These are phyloP conservation scores for Coemansia sp. DNA, from an alignment of 192 early-diverging fungal genomes.

Conservation along the genomic window DNA sequence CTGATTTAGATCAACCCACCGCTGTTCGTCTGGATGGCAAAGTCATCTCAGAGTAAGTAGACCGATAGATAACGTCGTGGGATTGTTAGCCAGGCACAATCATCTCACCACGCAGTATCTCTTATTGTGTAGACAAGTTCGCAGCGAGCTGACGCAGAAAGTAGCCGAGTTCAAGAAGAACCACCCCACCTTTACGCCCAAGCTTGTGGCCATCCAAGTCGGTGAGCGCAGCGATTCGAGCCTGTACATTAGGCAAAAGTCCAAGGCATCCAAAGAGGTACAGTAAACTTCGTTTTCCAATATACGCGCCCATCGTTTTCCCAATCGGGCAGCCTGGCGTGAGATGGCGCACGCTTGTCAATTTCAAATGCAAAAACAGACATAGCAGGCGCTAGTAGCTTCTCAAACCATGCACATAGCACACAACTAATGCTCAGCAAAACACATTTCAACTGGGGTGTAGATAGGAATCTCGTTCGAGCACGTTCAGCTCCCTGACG, in stretches of 20 bases:
- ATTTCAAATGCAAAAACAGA: no score
- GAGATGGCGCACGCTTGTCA: background rate
- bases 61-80: background rate
- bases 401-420: background rate
- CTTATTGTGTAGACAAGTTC: constrained; percentile 53
- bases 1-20: constrained; percentile 12
- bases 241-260: constrained; percentile 91
- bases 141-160: constrained; percentile 65
- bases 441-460: background rate
- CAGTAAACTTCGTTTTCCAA: background rate
- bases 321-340: background rate
- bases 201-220: constrained; percentile 88
- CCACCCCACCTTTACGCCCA: constrained; percentile 75
- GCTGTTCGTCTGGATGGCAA: constrained; percentile 35
- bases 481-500: constrained; percentile 63
- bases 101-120: background rate
- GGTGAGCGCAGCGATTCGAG: constrained; percentile 92
- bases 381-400: no score
- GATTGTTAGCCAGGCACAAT: background rate
- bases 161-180: constrained; percentile 63
- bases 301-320: background rate
- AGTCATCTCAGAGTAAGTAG: constrained; percentile 34
- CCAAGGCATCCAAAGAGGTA: constrained; percentile 79
- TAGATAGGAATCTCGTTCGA: constrained; percentile 79
- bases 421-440: background rate